Base-by-base conservation (phyloP, 345 rosid genomes). In the Acer yangbiense region DNA sequence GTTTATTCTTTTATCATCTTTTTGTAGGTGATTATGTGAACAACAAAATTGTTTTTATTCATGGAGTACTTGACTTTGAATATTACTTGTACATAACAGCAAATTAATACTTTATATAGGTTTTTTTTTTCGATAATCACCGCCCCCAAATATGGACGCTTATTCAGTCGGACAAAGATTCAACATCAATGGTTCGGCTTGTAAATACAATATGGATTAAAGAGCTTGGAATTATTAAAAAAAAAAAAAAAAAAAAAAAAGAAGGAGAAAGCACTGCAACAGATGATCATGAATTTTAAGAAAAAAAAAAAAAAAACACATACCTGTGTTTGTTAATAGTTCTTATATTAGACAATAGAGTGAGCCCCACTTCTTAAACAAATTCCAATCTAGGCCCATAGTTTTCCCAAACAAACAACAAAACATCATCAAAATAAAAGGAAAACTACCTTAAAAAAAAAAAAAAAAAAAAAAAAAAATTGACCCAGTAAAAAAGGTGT, bases 321-420 rank as follows among this genome's bases (percentile, higher is more conserved):
- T 9, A 65, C 69, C 6, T 7, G 69, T 16, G 69, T 21, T 18
- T 35, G 17, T 29, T 32, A 23, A 7, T 23, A 46, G 13, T 52
- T 10, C 23, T 27, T 3, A 29, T 50, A 52, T 27, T 16, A 18
- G 46, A 52, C 61, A 48, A 71, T 41, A 41, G 71, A 67, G 20
- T 41, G 14, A 67, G 71, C 54, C 16, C 58, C 72, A 69, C 58
- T 21, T 68, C 27, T 10, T 69, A 32, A 46, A 43, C 55, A 69
- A 69, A 44, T 69, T 69, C 58, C 58, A 32, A 21, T 44, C 29
- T 46, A 21, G 72, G 72, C 58, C 65, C 76, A 41, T 60, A 21
- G 66, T 58, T 57, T 32, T 39, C 32, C 13, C 20, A 39, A 69
- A 46, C 72, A 69, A 69, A 20, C 69, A 65, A 52, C 12, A 12